Base-by-base conservation (phyloP, 176 grass and related monocot genomes). In the Aegilops longissima region DNA sequence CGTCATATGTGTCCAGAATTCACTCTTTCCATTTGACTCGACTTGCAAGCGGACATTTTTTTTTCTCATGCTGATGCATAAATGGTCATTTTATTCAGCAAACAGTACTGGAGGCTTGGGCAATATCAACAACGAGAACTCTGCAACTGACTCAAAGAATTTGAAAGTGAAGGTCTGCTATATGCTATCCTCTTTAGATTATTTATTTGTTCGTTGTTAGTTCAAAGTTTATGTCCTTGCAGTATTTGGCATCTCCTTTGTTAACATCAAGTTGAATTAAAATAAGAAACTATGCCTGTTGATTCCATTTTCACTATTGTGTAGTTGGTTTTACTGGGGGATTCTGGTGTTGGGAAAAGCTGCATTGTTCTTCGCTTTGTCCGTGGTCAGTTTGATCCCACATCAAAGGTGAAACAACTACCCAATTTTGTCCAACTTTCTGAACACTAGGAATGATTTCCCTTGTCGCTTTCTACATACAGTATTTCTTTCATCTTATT, bases 281-380 rank as follows among this genome's bases (percentile, higher is more conserved):
- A 84, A 24, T 65, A 47, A 38, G 12, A 84, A 40, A 35, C 8
- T 29, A 25, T 75, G 14, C 23, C 68, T 12, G 51, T 11, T 58
- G 17, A 27, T 42, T 81, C 17, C n/a, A 68, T 64, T 77, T 72
- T 20, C 54, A 47, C 36, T 77, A 51, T 35, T 82, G 63, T 91
- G 82, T 77, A 97, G 92, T 85, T 97, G 71, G 92, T 97, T 78
- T 88, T 97, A 66, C 92, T 97, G 33, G 95, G 92, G 31, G 90
- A 97, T 79, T 94, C 88, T 3, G 90, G 95, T 87, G 95, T 97
- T 73, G 95, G 95, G 63, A 94, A 97, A 90, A 97, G 90, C 78
- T 97, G 95, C 72, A 97, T 97, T 31, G 95, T 97, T 83, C 90
- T 97, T 90, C 92, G 92, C 20, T 97, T 97, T 92, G 95, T 97